Conservation (phyloP, 2,329 filamentous ascomycete species). For the Pseudogymnoascus sp. region DNA sequence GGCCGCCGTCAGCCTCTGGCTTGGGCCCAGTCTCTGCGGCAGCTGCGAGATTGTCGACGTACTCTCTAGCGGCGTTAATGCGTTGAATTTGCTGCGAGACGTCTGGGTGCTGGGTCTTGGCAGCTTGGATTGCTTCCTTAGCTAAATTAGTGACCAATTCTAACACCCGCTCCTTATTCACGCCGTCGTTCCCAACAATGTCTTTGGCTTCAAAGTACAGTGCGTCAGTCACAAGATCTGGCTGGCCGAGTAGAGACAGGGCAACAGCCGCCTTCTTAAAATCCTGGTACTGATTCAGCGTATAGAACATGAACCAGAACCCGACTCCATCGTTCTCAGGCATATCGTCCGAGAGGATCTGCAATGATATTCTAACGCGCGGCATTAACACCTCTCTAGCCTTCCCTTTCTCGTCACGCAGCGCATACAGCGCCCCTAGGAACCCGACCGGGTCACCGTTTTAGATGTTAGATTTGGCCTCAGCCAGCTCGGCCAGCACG, state of each 20-base stretch:
- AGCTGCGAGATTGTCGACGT: not conserved
- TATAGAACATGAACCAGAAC: not conserved
- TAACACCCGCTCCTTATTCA: not conserved
- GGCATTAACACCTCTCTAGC: not conserved
- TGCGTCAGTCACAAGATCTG: not conserved
- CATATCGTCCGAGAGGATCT: not conserved
- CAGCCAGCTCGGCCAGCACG: not conserved
- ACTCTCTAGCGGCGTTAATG: not conserved
- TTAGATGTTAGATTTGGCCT: not conserved
- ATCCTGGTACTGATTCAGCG: not conserved
- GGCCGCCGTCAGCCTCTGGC: not conserved
- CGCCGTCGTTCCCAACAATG: not conserved
- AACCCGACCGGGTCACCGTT: not conserved
- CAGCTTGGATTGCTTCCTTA: not conserved
- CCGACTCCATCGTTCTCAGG: not conserved
- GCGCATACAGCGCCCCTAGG: not conserved
- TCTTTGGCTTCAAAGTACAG: not conserved
- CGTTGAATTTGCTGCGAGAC: not conserved
- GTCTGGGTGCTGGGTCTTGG: not conserved
- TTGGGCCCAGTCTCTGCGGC: not conserved
- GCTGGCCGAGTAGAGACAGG: not conserved
- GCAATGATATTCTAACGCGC: not conserved
- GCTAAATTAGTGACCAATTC: not conserved
- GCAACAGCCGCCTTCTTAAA: not conserved
- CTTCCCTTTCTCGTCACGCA: not conserved